Evolutionary conservation across 345 rosid species (phyloP).

Genomic region (Passiflora organensis): DNA sequence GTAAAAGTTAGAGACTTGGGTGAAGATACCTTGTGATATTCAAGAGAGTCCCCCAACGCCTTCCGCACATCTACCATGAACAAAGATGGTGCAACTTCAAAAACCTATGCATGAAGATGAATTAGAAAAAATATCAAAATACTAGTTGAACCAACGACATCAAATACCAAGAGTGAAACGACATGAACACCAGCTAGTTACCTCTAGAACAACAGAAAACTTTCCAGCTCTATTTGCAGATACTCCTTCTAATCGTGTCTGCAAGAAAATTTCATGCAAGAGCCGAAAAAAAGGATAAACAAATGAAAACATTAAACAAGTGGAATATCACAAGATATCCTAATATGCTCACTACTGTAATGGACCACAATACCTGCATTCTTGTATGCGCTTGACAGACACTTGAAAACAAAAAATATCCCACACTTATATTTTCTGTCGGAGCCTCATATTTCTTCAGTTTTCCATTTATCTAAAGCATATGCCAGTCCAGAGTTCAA

Average conservation of each 20-base stretch:
- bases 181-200: conserved; percentile 14
- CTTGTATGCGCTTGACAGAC: too few species aligned
- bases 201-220: conserved; percentile 81
- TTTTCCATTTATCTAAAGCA: too few species aligned
- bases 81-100: conserved; percentile 84
- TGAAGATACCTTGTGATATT: conserved; percentile 72
- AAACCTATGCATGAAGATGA: conserved; percentile 38
- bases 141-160: conserved; percentile 1
- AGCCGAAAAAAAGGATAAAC: too few species aligned
- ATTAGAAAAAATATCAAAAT: conserved; percentile 4
- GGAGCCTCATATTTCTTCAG: too few species aligned
- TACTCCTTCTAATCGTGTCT: conserved; percentile 74
- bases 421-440: too few species aligned
- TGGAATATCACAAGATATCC: too few species aligned
- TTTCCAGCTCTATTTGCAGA: conserved; percentile 51
- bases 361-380: too few species aligned
- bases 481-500: too few species aligned
- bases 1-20: too few species aligned
- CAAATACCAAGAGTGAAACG: not conserved
- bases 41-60: conserved; percentile 86
- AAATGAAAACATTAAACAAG: too few species aligned
- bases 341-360: too few species aligned
- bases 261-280: conserved; percentile 2
- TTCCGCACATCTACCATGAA: conserved; percentile 91
- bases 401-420: too few species aligned